A percentile compares a stretch with the other conserved stretches of the same genome.
phyloP scores from a whole-genome alignment of 805 yeast species.

The Candida nitratophila region DNA sequence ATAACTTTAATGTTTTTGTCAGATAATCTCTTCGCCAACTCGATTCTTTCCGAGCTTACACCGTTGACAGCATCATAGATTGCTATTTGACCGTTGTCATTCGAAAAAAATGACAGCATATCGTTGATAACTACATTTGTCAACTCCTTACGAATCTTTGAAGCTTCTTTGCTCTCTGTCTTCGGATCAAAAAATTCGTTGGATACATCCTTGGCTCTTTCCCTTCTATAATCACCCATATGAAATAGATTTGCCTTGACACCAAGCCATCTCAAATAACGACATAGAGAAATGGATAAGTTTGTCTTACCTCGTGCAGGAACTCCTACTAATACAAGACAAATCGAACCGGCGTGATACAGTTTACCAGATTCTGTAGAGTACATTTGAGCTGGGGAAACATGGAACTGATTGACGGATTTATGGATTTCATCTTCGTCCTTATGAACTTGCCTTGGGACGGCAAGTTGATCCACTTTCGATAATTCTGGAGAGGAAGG shows the following conservation, averaged over 20 bases:
- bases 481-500: constrained; percentile 11
- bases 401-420: constrained; percentile 49
- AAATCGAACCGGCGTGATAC: constrained; percentile 92
- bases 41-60: constrained; percentile 55
- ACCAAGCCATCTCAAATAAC: constrained; percentile 94
- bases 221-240: constrained; percentile 83
- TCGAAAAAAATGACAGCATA: constrained; percentile 60
- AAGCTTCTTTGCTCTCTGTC: constrained; percentile 39
- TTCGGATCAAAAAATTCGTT: constrained; percentile 60
- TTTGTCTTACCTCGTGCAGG: constrained; percentile 97
- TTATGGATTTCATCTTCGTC: constrained; percentile 62
- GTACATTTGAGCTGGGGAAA: constrained; percentile 89
- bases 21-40: constrained; percentile 47
- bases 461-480: background rate
- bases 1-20: constrained; percentile 63
- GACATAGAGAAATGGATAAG: constrained; percentile 80
- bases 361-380: constrained; percentile 88
- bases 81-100: constrained; percentile 87
- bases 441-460: constrained; percentile 1
- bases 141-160: constrained; percentile 48
- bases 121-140: constrained; percentile 61
- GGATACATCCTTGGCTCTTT: constrained; percentile 45
- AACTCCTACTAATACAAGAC: constrained; percentile 82
- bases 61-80: constrained; percentile 95
- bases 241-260: constrained; percentile 90